Percentiles rank a stretch among this genome's conserved stretches.
These are phyloP conservation scores for Citrullus mucosospermus DNA, from an alignment of 306 rosid species.

Conservation along the genomic window DNA sequence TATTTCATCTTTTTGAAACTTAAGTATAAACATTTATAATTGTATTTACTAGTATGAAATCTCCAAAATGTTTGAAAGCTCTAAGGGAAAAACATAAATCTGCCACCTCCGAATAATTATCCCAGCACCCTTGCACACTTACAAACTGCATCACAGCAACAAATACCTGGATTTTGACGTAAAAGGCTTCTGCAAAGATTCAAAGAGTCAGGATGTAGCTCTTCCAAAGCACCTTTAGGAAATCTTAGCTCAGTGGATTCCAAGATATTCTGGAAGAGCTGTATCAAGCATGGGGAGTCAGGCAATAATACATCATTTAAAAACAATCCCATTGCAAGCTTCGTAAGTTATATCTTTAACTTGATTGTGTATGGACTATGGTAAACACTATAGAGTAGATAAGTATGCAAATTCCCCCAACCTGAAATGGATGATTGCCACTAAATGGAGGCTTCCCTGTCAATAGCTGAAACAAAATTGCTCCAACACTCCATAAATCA, in stretches of 20 bases:
- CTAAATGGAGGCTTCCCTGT: constrained; percentile 84
- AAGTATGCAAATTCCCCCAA: constrained; percentile 4
- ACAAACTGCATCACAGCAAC: constrained; percentile 12
- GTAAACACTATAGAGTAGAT: not conserved
- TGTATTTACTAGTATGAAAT: constrained; percentile 1
- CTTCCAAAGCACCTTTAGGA: constrained; percentile 53
- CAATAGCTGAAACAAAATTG: constrained; percentile 79
- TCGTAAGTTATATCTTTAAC: not conserved
- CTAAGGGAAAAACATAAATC: not conserved
- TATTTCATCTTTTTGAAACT: not conserved
- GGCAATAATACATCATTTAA: not conserved
- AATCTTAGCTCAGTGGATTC: constrained; percentile 55
- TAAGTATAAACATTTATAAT: not conserved
- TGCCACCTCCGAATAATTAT: not conserved
- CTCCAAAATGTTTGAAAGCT: not conserved
- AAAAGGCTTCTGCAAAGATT: constrained; percentile 89
- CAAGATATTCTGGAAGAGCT: constrained; percentile 86
- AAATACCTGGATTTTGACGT: constrained; percentile 74
- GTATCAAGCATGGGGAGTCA: constrained; percentile 19
- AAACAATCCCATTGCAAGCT: not conserved
- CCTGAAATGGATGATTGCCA: constrained; percentile 78
- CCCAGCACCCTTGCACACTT: not conserved
- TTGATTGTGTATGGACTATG: not conserved
- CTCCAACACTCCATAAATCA: constrained; percentile 98
- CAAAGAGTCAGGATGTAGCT: constrained; percentile 63